Evolutionary conservation across 305 asterid species (phyloP).

Genomic region (Andrographis paniculata): DNA sequence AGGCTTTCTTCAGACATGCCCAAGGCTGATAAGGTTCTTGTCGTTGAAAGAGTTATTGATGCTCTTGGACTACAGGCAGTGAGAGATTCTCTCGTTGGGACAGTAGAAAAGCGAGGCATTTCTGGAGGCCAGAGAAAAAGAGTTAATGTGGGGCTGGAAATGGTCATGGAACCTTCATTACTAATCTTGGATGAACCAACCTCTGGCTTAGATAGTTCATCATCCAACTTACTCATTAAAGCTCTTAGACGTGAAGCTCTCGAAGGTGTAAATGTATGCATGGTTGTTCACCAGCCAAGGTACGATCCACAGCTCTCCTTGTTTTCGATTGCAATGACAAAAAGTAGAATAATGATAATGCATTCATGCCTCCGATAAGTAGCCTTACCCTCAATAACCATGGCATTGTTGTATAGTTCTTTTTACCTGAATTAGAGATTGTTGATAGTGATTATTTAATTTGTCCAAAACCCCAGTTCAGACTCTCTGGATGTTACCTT

Average conservation of each 20-base stretch:
- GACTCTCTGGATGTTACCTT: too few relatives aligned
- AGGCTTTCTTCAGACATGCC: conserved; percentile 84
- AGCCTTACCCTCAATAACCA: too few relatives aligned
- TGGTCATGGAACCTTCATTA: conserved; percentile 99
- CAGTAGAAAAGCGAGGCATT: conserved; percentile 92
- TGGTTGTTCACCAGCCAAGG: conserved; percentile 99
- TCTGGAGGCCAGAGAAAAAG: conserved; percentile 99
- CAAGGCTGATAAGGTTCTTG: conserved; percentile 96
- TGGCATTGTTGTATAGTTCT: too few relatives aligned
- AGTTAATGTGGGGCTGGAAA: conserved; percentile 94
- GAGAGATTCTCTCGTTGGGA: conserved; percentile 95
- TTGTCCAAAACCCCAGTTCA: too few relatives aligned
- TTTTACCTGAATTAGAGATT: too few relatives aligned
- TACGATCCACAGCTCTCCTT: conserved; percentile 17
- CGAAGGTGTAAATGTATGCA: conserved; percentile 95
- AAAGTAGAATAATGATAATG: too few relatives aligned
- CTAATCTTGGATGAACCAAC: conserved; percentile 98
- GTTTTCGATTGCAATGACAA: too few relatives aligned
- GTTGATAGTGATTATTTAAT: too few relatives aligned
- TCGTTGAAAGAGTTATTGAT: conserved; percentile 95
- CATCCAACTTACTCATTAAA: conserved; percentile 89
- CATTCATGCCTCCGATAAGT: too few relatives aligned
- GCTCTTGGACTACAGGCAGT: conserved; percentile 91
- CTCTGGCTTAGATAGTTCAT: conserved; percentile 95
- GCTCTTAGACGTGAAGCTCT: conserved; percentile 99